phyloP scores from a whole-genome alignment of 75 land plant genomes.

The Isoetes taiwanensis region DNA sequence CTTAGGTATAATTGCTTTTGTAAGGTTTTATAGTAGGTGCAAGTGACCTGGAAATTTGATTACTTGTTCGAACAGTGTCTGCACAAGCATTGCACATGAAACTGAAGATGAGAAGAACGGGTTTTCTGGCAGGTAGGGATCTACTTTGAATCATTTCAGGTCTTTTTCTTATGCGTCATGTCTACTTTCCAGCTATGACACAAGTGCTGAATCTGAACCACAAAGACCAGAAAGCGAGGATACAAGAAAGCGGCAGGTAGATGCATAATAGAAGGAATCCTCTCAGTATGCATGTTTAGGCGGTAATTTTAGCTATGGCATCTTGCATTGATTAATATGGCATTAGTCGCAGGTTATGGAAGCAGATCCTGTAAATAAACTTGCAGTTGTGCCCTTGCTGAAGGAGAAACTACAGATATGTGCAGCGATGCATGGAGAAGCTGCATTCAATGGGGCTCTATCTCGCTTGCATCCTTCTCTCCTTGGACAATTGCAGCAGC shows the following conservation, averaged over 20 bases:
- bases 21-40: neutral
- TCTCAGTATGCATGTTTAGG: too few relatives aligned
- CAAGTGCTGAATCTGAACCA: slow-evolving; percentile 19
- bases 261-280: too few relatives aligned
- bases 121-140: neutral
- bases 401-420: slow-evolving; percentile 83
- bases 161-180: neutral
- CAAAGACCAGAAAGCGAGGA: slow-evolving; percentile 47
- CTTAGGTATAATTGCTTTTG: slow-evolving; percentile 38
- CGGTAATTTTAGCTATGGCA: neutral
- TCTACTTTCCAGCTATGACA: slow-evolving; percentile 31
- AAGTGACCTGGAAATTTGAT: too few relatives aligned
- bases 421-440: slow-evolving; percentile 74
- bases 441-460: slow-evolving; percentile 66
- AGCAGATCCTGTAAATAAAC: slow-evolving; percentile 76
- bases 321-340: neutral
- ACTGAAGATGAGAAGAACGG: slow-evolving; percentile 42
- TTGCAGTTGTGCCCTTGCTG: slow-evolving; percentile 55
- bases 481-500: slow-evolving; percentile 64
- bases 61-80: too few relatives aligned
- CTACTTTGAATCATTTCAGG: too few relatives aligned
- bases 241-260: slow-evolving; percentile 69
- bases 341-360: slow-evolving; percentile 13
- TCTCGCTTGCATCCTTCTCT: slow-evolving; percentile 64
- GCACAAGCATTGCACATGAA: slow-evolving; percentile 71